Evolutionary conservation across 1,284 basidiomycete genomes (phyloP).

Genomic region (Ustilago curta): DNA sequence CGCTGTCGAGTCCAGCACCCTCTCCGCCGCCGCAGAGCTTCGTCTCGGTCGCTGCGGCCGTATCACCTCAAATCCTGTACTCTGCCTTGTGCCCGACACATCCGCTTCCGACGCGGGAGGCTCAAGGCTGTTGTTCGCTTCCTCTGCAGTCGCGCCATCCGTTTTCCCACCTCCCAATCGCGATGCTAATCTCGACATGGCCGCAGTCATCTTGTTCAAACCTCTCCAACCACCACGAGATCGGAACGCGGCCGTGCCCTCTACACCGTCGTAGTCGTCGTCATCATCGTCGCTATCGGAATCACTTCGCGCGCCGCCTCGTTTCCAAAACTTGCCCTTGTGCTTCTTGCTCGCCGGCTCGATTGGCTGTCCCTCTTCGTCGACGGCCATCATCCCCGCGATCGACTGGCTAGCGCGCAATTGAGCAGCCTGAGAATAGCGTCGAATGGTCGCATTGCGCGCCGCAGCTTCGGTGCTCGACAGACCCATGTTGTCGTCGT

Average conservation of each 20-base stretch:
- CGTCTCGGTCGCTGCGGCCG: constrained; percentile 38
- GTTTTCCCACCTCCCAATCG: constrained; percentile 28
- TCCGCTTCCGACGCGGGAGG: constrained; percentile 42
- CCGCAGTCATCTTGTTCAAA: constrained; percentile 56
- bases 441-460: constrained; percentile 31
- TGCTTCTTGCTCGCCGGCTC: constrained; percentile 22
- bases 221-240: constrained; percentile 55
- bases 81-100: constrained; percentile 22
- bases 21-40: constrained; percentile 29
- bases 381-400: constrained; percentile 51
- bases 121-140: constrained; percentile 41
- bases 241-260: constrained; percentile 18
- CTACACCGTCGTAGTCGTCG: constrained; percentile 23
- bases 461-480: constrained; percentile 46
- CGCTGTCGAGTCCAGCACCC: constrained; percentile 38
- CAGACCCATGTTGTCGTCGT: constrained; percentile 22
- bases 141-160: constrained; percentile 15
- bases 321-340: constrained; percentile 47
- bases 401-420: constrained; percentile 42
- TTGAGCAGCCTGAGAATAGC: constrained; percentile 41
- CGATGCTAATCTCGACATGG: constrained; percentile 37
- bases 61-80: constrained; percentile 55
- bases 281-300: constrained; percentile 40
- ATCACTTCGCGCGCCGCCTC: constrained; percentile 25
- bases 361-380: constrained; percentile 45